A percentile compares a stretch with the other conserved stretches of the same genome.
Conservation (phyloP, 257 asterid genomes). For the Marsdenia floribunda region DNA sequence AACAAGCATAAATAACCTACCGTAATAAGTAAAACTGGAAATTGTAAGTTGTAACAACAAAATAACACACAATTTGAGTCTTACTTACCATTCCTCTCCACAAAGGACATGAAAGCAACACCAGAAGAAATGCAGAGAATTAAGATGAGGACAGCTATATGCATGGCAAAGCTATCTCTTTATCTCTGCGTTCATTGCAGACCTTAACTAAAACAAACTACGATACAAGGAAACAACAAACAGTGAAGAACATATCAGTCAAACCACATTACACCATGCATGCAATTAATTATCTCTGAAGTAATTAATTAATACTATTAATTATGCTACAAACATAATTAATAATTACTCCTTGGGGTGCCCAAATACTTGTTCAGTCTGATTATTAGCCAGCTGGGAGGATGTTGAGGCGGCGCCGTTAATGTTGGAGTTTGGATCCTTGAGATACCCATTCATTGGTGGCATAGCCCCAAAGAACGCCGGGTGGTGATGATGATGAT, state of each 20-base stretch:
- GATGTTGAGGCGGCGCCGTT: slow-evolving; percentile 36
- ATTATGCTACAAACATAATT: no score
- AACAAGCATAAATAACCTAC: no score
- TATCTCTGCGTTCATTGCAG: background rate
- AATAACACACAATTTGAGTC: no score
- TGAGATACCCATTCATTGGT: slow-evolving; percentile 46
- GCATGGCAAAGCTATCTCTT: background rate
- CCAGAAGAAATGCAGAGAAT: no score
- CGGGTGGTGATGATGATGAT: slow-evolving; percentile 52
- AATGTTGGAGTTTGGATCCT: slow-evolving; percentile 35
- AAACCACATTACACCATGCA: background rate
- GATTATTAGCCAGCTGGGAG: slow-evolving; percentile 25
- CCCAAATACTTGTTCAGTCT: slow-evolving; percentile 32
- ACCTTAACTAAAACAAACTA: no score
- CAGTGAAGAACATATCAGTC: no score
- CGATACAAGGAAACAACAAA: background rate
- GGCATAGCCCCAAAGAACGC: slow-evolving; percentile 35
- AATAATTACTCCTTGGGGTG: slow-evolving; percentile 45
- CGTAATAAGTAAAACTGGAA: no score
- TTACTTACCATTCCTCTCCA: no score
- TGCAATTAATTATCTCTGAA: background rate
- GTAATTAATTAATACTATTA: background rate
- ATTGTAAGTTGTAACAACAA: no score
- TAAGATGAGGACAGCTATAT: background rate
- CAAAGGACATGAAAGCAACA: no score